Conservation (phyloP, 2,329 filamentous ascomycete species). For the Cladosporium sp. region DNA sequence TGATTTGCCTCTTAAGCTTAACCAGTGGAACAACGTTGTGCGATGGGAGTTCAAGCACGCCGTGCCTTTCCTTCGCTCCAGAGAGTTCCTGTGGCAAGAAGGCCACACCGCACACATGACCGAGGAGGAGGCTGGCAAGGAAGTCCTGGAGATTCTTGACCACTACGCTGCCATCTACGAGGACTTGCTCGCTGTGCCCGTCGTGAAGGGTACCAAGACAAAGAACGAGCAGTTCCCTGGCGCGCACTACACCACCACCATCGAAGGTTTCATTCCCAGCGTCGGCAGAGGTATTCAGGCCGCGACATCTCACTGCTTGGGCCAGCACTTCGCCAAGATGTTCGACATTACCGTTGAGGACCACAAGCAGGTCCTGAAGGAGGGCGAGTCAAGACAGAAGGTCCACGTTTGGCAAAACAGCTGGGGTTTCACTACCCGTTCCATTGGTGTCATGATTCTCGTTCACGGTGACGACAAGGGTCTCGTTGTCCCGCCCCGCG, state of each 20-base stretch:
- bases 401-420: constrained; percentile 97
- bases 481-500: constrained; percentile 86
- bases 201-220: constrained; percentile 91
- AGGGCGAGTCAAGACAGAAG: constrained; percentile 73
- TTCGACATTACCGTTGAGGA: constrained; percentile 98
- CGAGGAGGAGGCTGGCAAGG: constrained; percentile 75
- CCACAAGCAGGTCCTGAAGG: constrained; percentile 63
- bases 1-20: constrained; percentile 88
- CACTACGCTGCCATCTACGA: constrained; percentile 91
- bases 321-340: constrained; percentile 99
- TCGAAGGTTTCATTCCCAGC: constrained; percentile 93
- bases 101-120: constrained; percentile 91
- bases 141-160: constrained; percentile 91
- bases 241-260: constrained; percentile 93
- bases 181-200: constrained; percentile 88
- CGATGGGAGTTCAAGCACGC: constrained; percentile 97
- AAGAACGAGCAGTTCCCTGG: constrained; percentile 98
- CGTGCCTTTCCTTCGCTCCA: constrained; percentile 80
- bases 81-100: constrained; percentile 98
- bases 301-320: constrained; percentile 88
- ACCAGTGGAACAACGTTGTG: constrained; percentile 97
- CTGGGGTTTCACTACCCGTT: constrained; percentile 95
- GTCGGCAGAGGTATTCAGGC: constrained; percentile 97
- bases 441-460: constrained; percentile 99
- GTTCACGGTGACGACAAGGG: constrained; percentile 96